Evolutionary conservation across 805 yeast genomes (phyloP).

Genomic region (Starmerella apis): DNA sequence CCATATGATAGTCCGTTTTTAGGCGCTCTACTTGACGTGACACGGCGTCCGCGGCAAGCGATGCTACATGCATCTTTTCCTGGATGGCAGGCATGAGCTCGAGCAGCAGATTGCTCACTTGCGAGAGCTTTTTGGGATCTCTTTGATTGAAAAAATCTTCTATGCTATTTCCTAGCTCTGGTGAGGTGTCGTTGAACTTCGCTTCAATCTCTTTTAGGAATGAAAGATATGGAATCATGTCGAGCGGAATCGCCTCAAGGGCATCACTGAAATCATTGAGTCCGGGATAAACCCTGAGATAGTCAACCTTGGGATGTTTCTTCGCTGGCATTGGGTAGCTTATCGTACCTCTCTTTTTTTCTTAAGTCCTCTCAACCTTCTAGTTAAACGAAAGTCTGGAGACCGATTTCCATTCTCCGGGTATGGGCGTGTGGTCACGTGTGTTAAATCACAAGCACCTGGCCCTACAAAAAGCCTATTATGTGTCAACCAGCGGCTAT

Average conservation of each 20-base stretch:
- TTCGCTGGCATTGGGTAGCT: slow-evolving; percentile 16
- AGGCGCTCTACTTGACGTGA: slow-evolving; percentile 58
- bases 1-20: slow-evolving; percentile 68
- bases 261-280: slow-evolving; percentile 86
- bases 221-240: slow-evolving; percentile 74
- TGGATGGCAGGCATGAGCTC: slow-evolving; percentile 87
- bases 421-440: not conserved
- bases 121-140: slow-evolving; percentile 29
- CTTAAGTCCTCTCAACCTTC: not conserved
- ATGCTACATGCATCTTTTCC: slow-evolving; percentile 95
- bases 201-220: slow-evolving; percentile 88
- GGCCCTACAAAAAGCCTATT: too few species aligned
- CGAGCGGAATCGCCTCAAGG: slow-evolving; percentile 79
- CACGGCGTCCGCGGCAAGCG: slow-evolving; percentile 73
- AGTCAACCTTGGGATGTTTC: slow-evolving; percentile 20
- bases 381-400: not conserved
- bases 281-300: slow-evolving; percentile 50
- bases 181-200: slow-evolving; percentile 68
- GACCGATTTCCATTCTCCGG: not conserved
- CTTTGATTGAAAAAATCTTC: slow-evolving; percentile 36
- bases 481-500: not conserved
- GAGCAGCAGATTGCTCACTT: slow-evolving; percentile 37
- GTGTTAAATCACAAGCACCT: too few species aligned
- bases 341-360: not conserved
- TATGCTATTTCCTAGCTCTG: slow-evolving; percentile 50